A percentile compares a stretch with the other conserved stretches of the same genome.
phyloP scores from a whole-genome alignment of 1,284 basidiomycete species.

The Flammula alnicola region DNA sequence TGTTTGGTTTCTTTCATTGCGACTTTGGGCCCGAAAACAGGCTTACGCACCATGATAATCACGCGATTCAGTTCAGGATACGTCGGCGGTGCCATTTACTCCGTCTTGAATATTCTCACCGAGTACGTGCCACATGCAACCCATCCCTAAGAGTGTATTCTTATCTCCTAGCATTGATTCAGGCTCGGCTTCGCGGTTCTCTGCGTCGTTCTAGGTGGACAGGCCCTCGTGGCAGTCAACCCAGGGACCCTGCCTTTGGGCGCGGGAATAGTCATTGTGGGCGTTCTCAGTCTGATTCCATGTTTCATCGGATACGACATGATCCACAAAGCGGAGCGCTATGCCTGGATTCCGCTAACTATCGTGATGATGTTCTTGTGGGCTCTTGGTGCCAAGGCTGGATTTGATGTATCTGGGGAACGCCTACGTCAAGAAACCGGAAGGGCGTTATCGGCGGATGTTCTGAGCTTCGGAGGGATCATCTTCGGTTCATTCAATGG shows the following conservation, averaged over 20 bases:
- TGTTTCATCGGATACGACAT: conserved; percentile 16
- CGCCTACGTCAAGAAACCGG: conserved; percentile 6
- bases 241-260: conserved; percentile 12
- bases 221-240: conserved; percentile 12
- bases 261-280: conserved; percentile 11
- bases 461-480: conserved; percentile 14
- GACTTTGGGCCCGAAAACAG: conserved; percentile 13
- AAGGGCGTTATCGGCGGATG: conserved; percentile 10
- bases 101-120: conserved; percentile 14
- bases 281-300: conserved; percentile 13
- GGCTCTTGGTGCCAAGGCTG: conserved; percentile 14
- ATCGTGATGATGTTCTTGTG: conserved; percentile 15
- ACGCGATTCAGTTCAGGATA: conserved; percentile 17
- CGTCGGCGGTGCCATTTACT: conserved; percentile 11
- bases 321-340: conserved; percentile 14
- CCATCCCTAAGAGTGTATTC: not conserved
- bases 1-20: conserved; percentile 13
- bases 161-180: not conserved
- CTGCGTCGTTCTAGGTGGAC: conserved; percentile 15
- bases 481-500: conserved; percentile 12
- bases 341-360: conserved; percentile 14
- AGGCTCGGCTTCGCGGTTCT: conserved; percentile 14
- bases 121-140: conserved; percentile 4
- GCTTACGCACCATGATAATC: conserved; percentile 14
- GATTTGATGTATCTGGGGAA: conserved; percentile 7